Evolutionary conservation across 805 yeast genomes (phyloP).

Genomic region (Metschnikowia picachoensis): DNA sequence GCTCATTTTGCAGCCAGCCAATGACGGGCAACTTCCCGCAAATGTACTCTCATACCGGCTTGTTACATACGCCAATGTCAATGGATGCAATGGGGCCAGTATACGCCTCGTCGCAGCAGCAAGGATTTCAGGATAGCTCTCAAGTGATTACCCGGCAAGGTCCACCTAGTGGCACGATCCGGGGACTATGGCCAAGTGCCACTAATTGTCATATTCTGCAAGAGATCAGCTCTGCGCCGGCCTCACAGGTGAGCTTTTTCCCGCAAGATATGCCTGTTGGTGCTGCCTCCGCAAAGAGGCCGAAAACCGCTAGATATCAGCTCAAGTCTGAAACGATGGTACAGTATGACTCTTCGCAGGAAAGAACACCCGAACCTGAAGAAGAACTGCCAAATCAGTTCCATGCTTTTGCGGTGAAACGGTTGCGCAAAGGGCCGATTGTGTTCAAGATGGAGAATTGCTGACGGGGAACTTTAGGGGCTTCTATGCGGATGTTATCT

Average conservation of each 20-base stretch:
- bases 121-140: neutral
- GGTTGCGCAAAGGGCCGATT: constrained; percentile 14
- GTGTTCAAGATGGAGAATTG: neutral
- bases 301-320: constrained; percentile 11
- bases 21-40: neutral
- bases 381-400: constrained; percentile 20
- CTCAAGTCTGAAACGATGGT: constrained; percentile 39
- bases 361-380: constrained; percentile 13
- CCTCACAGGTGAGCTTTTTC: constrained; percentile 19
- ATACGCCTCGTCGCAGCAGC: neutral
- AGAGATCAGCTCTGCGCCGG: constrained; percentile 20
- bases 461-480: too few relatives aligned
- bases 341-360: constrained; percentile 39
- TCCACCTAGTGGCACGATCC: neutral
- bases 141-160: neutral
- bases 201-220: constrained; percentile 1
- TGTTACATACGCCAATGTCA: too few relatives aligned
- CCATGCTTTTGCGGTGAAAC: constrained; percentile 29
- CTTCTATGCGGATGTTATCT: too few relatives aligned
- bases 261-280: neutral
- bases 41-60: neutral
- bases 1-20: neutral
- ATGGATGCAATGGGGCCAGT: too few relatives aligned
- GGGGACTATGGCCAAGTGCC: constrained; percentile 1
- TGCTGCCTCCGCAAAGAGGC: neutral